phyloP scores from a whole-genome alignment of 1,139 yeast species.

The Arxiozyma slooffiae region DNA sequence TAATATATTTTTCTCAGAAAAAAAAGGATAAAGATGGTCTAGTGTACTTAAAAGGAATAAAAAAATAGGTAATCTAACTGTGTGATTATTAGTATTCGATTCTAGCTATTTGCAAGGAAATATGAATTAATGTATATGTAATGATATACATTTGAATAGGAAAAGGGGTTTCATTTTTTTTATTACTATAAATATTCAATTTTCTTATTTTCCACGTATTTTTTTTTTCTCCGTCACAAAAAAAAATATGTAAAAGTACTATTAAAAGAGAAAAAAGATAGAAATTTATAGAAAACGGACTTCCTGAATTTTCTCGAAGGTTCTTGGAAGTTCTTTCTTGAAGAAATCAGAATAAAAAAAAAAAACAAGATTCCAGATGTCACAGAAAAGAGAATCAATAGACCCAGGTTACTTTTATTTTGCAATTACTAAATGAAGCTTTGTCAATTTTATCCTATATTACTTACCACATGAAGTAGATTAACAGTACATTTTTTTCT shows the following conservation, averaged over 20 bases:
- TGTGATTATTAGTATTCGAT: neutral
- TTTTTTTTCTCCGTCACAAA: neutral
- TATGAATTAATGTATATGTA: too few species aligned
- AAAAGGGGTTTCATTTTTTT: neutral
- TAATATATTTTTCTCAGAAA: too few species aligned
- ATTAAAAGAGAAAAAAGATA: neutral
- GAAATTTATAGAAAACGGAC: neutral
- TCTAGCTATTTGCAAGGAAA: neutral
- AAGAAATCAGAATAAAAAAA: neutral
- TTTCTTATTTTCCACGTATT: too few species aligned
- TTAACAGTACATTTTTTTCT: too few species aligned
- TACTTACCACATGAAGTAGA: neutral
- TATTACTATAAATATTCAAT: too few species aligned
- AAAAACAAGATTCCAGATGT: neutral
- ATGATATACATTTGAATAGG: neutral
- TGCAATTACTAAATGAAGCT: neutral
- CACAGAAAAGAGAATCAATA: neutral
- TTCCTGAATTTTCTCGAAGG: constrained; percentile 1
- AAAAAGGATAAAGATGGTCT: too few species aligned
- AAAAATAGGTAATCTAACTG: too few species aligned
- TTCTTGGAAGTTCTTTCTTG: constrained; percentile 2
- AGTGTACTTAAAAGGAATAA: too few species aligned
- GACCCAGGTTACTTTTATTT: neutral
- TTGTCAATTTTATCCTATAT: neutral
- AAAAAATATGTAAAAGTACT: too few species aligned